Percentiles rank a stretch among this genome's conserved stretches.
Conservation (phyloP, 306 rosid species). For the Lotus japonicus region DNA sequence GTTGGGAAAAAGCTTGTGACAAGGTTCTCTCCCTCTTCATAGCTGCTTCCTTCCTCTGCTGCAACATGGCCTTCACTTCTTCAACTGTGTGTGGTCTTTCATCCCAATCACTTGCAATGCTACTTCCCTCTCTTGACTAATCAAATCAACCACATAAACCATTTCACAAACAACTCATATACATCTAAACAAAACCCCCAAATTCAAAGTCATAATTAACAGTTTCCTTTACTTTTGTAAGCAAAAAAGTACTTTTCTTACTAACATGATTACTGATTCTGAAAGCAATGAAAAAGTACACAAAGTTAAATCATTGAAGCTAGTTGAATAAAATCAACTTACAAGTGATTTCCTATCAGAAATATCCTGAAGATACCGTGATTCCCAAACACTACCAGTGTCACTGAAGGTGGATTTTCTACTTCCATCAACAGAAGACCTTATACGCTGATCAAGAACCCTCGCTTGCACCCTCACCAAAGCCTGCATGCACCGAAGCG, state of each 20-base stretch:
- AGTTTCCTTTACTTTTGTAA: slow-evolving; percentile 8
- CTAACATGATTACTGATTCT: background rate
- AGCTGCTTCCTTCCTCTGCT: slow-evolving; percentile 69
- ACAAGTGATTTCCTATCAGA: slow-evolving; percentile 78
- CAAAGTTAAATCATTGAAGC: background rate
- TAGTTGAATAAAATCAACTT: slow-evolving; percentile 18
- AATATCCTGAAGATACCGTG: slow-evolving; percentile 69
- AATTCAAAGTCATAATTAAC: no score
- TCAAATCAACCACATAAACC: background rate
- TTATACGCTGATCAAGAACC: slow-evolving; percentile 74
- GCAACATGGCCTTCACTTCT: slow-evolving; percentile 93
- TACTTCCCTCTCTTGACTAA: slow-evolving; percentile 83
- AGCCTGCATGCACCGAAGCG: slow-evolving; percentile 89
- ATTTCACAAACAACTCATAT: background rate
- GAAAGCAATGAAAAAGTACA: slow-evolving; percentile 7
- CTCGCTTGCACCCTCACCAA: slow-evolving; percentile 83
- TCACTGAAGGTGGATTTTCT: slow-evolving; percentile 86
- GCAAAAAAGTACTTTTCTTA: slow-evolving; percentile 10
- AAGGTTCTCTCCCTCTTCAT: slow-evolving; percentile 69
- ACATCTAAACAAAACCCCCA: background rate
- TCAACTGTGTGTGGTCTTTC: slow-evolving; percentile 81
- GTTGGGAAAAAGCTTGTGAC: slow-evolving; percentile 79
- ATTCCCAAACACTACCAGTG: slow-evolving; percentile 58
- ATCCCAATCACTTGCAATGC: slow-evolving; percentile 85
- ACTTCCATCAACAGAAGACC: slow-evolving; percentile 74